Conservation (phyloP, 2,329 filamentous ascomycete species). For the Lomentospora prolificans region DNA sequence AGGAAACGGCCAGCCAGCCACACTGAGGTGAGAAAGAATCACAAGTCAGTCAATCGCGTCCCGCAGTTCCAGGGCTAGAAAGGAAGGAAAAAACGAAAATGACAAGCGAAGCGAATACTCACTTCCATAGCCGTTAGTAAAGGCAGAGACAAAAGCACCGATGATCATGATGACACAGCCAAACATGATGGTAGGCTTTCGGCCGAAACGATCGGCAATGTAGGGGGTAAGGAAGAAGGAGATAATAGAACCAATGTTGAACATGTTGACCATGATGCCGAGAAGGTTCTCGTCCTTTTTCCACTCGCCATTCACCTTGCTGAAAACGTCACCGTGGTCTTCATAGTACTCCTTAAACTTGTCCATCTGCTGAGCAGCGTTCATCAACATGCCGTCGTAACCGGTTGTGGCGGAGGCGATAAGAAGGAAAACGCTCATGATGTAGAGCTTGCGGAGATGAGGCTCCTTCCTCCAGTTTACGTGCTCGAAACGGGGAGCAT, state of each 20-base stretch:
- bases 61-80: background rate
- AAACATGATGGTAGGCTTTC: constrained; percentile 30
- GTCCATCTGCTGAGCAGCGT: constrained; percentile 49
- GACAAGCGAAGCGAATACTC: constrained; percentile 13
- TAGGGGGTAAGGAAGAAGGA: constrained; percentile 38
- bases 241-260: constrained; percentile 40
- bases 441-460: constrained; percentile 46
- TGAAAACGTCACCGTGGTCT: constrained; percentile 16
- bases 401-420: constrained; percentile 52
- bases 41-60: background rate
- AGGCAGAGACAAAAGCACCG: constrained; percentile 31
- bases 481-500: constrained; percentile 40
- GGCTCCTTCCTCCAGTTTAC: constrained; percentile 49
- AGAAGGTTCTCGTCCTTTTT: constrained; percentile 28
- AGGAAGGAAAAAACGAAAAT: background rate
- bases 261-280: constrained; percentile 41
- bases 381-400: constrained; percentile 52
- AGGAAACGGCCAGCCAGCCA: constrained; percentile 28
- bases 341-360: constrained; percentile 43
- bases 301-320: constrained; percentile 7
- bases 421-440: constrained; percentile 42
- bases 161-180: constrained; percentile 37
- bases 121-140: constrained; percentile 33
- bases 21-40: constrained; percentile 17
- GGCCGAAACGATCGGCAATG: constrained; percentile 32